phyloP scores from a whole-genome alignment of 2,329 filamentous ascomycete genomes.

The Phyllosticta citrichinensis region DNA sequence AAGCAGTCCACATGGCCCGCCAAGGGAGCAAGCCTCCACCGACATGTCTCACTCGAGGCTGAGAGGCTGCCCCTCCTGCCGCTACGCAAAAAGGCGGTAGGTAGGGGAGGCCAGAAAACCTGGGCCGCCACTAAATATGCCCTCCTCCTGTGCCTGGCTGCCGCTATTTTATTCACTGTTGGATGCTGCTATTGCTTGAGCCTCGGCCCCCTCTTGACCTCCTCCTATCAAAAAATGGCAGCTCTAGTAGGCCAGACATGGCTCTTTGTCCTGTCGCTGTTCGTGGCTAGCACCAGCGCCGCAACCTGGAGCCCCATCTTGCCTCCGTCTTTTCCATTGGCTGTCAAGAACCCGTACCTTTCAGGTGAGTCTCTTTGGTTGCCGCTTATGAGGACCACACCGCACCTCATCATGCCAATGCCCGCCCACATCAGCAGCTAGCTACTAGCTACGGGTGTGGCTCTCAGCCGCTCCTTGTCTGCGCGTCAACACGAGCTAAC shows the following conservation, averaged over 20 bases:
- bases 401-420: not conserved
- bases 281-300: constrained; percentile 2
- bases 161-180: constrained; percentile 3
- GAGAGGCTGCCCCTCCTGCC: constrained; percentile 8
- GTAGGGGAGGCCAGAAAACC: not conserved
- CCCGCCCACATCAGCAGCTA: not conserved
- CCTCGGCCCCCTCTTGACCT: not conserved
- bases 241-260: not conserved
- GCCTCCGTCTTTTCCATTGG: constrained; percentile 35
- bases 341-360: constrained; percentile 35
- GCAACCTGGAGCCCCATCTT: constrained; percentile 18
- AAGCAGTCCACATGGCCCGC: constrained; percentile 9
- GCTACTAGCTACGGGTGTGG: not conserved
- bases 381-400: not conserved
- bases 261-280: constrained; percentile 1
- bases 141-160: constrained; percentile 6
- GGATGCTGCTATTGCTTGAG: constrained; percentile 2
- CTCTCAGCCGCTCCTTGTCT: constrained; percentile 6
- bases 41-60: constrained; percentile 4
- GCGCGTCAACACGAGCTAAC: constrained; percentile 8
- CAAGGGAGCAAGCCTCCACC: not conserved
- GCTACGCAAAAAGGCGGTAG: not conserved
- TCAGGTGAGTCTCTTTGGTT: constrained; percentile 18
- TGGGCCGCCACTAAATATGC: constrained; percentile 6
- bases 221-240: constrained; percentile 7